These are phyloP conservation scores for Phalaenopsis equestris DNA, from an alignment of 106 monocot genomes.

Conservation along the genomic window DNA sequence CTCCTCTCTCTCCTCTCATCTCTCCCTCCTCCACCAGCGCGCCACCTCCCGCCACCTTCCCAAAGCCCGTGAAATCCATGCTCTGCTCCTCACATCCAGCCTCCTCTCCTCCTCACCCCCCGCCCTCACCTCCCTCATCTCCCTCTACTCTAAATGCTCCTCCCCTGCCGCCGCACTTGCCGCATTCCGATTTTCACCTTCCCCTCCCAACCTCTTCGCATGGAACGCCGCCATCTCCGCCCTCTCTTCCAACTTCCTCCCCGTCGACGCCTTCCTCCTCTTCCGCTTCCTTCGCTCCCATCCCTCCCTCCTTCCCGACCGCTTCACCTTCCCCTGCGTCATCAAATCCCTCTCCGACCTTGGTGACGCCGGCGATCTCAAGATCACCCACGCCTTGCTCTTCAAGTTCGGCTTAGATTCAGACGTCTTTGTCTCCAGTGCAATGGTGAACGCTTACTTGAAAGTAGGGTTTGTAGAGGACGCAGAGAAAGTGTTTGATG, in stretches of 20 bases:
- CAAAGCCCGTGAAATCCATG: slow-evolving; percentile 26
- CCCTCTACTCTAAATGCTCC: slow-evolving; percentile 47
- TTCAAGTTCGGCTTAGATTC: slow-evolving; percentile 24
- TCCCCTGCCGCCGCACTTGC: slow-evolving; percentile 27
- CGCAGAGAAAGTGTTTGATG: slow-evolving; percentile 45
- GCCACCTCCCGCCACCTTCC: slow-evolving; percentile 14
- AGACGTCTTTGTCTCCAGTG: slow-evolving; percentile 54
- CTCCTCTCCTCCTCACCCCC: slow-evolving; percentile 41
- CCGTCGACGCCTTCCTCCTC: slow-evolving; percentile 23
- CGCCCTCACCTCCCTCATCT: slow-evolving; percentile 50
- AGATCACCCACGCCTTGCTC: slow-evolving; percentile 23
- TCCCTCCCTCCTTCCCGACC: slow-evolving; percentile 29
- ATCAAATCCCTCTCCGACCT: slow-evolving; percentile 45
- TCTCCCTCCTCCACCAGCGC: background rate
- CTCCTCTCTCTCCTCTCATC: background rate
- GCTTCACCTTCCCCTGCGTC: slow-evolving; percentile 55
- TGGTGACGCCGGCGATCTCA: background rate
- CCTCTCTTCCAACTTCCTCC: slow-evolving; percentile 33
- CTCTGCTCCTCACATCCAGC: slow-evolving; percentile 21
- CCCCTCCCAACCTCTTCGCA: slow-evolving; percentile 29
- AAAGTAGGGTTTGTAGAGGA: slow-evolving; percentile 22
- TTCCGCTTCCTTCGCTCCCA: slow-evolving; percentile 23
- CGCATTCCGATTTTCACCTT: slow-evolving; percentile 22
- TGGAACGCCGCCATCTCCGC: slow-evolving; percentile 51
- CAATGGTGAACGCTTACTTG: slow-evolving; percentile 38